phyloP scores from a whole-genome alignment of 345 rosid genomes.

The Populus euphratica region DNA sequence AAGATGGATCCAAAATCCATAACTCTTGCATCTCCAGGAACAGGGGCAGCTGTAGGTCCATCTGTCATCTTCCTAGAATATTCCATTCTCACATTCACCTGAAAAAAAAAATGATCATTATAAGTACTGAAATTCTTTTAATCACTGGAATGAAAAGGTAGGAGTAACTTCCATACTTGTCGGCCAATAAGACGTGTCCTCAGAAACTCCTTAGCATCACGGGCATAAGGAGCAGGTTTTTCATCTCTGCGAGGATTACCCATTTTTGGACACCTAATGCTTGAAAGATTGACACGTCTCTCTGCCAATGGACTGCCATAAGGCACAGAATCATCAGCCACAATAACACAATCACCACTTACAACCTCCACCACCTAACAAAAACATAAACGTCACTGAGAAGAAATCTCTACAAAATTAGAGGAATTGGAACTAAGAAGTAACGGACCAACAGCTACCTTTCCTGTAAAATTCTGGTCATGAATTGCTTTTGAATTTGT shows the following conservation, averaged over 20 bases:
- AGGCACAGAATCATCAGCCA: slow-evolving; percentile 89
- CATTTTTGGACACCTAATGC: slow-evolving; percentile 87
- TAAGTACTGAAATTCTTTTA: neutral
- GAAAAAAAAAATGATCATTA: slow-evolving; percentile 4
- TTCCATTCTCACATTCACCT: slow-evolving; percentile 96
- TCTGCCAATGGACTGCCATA: slow-evolving; percentile 82
- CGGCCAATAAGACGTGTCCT: slow-evolving; percentile 75
- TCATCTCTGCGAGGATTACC: slow-evolving; percentile 86
- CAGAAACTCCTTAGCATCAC: slow-evolving; percentile 85
- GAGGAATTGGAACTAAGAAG: neutral
- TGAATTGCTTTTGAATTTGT: slow-evolving; percentile 84
- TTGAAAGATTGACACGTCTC: slow-evolving; percentile 83
- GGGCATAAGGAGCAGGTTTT: slow-evolving; percentile 89
- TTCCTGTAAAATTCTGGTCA: slow-evolving; percentile 86
- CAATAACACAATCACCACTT: slow-evolving; percentile 88
- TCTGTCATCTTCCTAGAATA: slow-evolving; percentile 84
- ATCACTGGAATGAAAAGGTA: neutral
- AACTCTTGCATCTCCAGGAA: slow-evolving; percentile 62
- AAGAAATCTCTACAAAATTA: neutral
- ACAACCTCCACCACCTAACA: slow-evolving; percentile 90
- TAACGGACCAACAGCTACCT: slow-evolving; percentile 37
- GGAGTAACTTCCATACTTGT: slow-evolving; percentile 42
- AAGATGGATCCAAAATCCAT: slow-evolving; percentile 98
- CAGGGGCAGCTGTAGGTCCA: slow-evolving; percentile 49
- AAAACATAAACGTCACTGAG: slow-evolving; percentile 8